Conservation (phyloP, 1,284 basidiomycete genomes). For the Trametes hirsuta region DNA sequence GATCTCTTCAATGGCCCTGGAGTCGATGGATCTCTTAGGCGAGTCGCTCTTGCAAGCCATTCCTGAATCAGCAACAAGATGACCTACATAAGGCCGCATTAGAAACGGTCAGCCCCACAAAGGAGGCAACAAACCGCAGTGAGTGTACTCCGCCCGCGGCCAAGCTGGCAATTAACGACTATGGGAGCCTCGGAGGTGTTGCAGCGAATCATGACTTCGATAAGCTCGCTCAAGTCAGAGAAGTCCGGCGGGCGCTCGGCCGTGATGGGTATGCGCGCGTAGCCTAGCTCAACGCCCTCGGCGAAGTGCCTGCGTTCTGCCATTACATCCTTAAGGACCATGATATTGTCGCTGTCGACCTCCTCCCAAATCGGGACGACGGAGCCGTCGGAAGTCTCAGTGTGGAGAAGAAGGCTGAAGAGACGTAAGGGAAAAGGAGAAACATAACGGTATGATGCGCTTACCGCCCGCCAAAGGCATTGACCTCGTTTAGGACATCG, state of each 20-base stretch:
- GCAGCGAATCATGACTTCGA: conserved; percentile 82
- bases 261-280: conserved; percentile 91
- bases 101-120: not conserved
- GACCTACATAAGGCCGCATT: conserved; percentile 47
- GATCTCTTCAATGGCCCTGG: conserved; percentile 39
- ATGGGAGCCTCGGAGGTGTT: conserved; percentile 79
- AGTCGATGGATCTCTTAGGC: conserved; percentile 37
- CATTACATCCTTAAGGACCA: conserved; percentile 93
- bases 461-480: conserved; percentile 81
- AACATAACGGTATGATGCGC: conserved; percentile 17
- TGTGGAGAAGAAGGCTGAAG: conserved; percentile 81
- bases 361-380: conserved; percentile 98
- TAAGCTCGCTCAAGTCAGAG: conserved; percentile 72
- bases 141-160: conserved; percentile 91
- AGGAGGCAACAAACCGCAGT: conserved; percentile 65
- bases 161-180: conserved; percentile 96
- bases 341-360: conserved; percentile 76
- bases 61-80: conserved; percentile 86
- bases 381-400: conserved; percentile 86
- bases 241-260: conserved; percentile 77
- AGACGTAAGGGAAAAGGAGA: not conserved
- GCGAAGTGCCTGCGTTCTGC: conserved; percentile 49
- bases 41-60: conserved; percentile 66
- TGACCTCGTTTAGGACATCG: conserved; percentile 87
- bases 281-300: conserved; percentile 68